A percentile compares a stretch with the other conserved stretches of the same genome.
Conservation (phyloP, 768 basidiomycete genomes). For the Boletus vermiculosoides region DNA sequence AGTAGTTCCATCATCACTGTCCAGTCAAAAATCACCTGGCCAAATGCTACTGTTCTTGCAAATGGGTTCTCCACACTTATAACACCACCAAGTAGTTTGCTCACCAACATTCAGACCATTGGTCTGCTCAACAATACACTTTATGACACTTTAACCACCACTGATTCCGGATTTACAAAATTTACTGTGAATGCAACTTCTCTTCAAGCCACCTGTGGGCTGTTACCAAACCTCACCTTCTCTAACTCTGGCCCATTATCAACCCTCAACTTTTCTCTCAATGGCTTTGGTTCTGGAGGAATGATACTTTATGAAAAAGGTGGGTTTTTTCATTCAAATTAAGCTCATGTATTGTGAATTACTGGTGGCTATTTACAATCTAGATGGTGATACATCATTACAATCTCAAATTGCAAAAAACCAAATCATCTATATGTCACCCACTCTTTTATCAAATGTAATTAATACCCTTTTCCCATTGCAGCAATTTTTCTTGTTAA, state of each 20-base stretch:
- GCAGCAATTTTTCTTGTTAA: no score
- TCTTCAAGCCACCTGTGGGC: slow-evolving; percentile 4
- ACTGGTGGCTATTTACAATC: not conserved
- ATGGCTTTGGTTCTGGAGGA: not conserved
- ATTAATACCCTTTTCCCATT: no score
- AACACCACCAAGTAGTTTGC: not conserved
- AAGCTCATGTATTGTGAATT: not conserved
- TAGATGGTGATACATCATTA: not conserved
- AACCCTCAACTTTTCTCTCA: not conserved
- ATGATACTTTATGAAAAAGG: not conserved
- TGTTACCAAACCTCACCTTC: slow-evolving; percentile 9
- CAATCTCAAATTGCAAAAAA: not conserved
- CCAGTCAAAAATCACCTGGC: slow-evolving; percentile 3
- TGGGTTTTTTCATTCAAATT: not conserved
- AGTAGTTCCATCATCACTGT: not conserved
- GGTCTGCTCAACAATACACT: slow-evolving; percentile 13
- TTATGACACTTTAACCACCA: slow-evolving; percentile 7
- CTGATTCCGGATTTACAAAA: not conserved
- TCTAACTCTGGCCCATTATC: no score
- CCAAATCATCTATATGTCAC: not conserved
- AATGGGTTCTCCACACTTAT: no score
- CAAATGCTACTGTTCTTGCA: not conserved
- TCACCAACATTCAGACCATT: not conserved
- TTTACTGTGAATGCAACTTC: slow-evolving; percentile 17
- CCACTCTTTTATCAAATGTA: not conserved